Evolutionary conservation across 331 rosid genomes (phyloP), one percentile per base, ranked within the genome.

Genomic region (Prunus yedoensis): DNA sequence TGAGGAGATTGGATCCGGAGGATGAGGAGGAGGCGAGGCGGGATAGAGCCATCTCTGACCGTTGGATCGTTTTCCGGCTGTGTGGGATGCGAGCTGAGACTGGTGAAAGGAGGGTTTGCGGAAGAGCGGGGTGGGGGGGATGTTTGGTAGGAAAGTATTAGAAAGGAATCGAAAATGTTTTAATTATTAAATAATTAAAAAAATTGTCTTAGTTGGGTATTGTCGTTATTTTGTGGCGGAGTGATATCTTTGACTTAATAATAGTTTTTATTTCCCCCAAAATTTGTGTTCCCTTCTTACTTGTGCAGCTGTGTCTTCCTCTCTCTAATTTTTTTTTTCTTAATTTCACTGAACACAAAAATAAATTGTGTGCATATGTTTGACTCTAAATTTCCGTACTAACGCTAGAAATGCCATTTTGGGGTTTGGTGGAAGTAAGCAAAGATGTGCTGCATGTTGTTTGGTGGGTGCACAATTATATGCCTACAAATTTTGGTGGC

Each of bases 11-110:
- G 72, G 92, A 87, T 79, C 82, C 70, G 17, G 79, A 73, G 2
- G 78, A 77, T 13, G 68, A 49, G 56, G 91, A 83, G 45, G 93
- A 73, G 8, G 97, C 69, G 16, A 84, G 8, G 71, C 80, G 96
- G 15, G 84, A 78, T 5, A 86, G 77, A 66, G 96, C 84, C 98
- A 93, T 93, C 23, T 59, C 72, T 45, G 83, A 80, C 45, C 63
- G 77, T 75, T 57, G 74, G 63, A 72, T 68, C 35, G 49, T 25
- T 41, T 4, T 38, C 52, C 43, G 80, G 74, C 49, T 28, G 6
- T 20, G 4, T 17, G 46, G 23, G 49, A 63, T 20, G 23, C 49
- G 68, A 56, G 9, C 20, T 17, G 2, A 1, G 54, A 72, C 41
- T 23, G 15, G 67, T 16, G 21, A 46, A 50, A 15, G 17, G 10